Base-by-base conservation (phyloP, 2,329 filamentous ascomycete genomes). In the Monosporascus sp. region DNA sequence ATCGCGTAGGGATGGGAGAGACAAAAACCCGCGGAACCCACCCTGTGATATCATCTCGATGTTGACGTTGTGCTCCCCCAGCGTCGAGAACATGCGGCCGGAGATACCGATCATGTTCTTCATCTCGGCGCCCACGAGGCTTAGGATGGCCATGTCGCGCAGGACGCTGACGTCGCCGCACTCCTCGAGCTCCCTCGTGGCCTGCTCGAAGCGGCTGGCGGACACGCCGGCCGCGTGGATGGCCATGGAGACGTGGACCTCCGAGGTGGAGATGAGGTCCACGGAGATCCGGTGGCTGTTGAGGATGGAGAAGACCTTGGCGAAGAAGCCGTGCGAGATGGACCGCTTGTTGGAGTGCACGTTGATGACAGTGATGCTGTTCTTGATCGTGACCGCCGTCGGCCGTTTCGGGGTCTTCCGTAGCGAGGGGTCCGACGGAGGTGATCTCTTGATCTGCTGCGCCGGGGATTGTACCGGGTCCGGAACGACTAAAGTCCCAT, bases 1-100 rank as follows among this genome's bases (percentile, higher is more conserved):
- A 37, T 28, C 38, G 35, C 24, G 45, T 7, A n/a, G 37, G 37
- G 51, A 48, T 5, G 9, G 35, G 20, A 44, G 35, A 45, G 31
- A 26, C 14, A 20, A 28, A 15, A 24, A 44, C 20, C 20, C 26
- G 35, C 28, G 31, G 49, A 31, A 55, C 65, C 78, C 78, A 93
- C 94, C 94, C 76, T 99, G 94, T 24, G 91, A 96, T 62, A 99
- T 99, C 94, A 99, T 99, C 75, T 99, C 94, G 63, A 99, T 91
- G 70, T 99, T 99, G 67, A 99, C 86, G 63, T 89, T 89, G 69
- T 96, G 88, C 68, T 97, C 89, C 44, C 94, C 94, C 18, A 99
- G 78, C 1, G 92, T 95, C 48, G 88, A 90, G 72, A 99, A 97
- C 89, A 99, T 97, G 63, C 83, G 86, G 28, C 94, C 94, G 7